A percentile compares a stretch with the other conserved stretches of the same genome.
Conservation (phyloP, 73 alveolate species). For the Symbiodinium natans region DNA sequence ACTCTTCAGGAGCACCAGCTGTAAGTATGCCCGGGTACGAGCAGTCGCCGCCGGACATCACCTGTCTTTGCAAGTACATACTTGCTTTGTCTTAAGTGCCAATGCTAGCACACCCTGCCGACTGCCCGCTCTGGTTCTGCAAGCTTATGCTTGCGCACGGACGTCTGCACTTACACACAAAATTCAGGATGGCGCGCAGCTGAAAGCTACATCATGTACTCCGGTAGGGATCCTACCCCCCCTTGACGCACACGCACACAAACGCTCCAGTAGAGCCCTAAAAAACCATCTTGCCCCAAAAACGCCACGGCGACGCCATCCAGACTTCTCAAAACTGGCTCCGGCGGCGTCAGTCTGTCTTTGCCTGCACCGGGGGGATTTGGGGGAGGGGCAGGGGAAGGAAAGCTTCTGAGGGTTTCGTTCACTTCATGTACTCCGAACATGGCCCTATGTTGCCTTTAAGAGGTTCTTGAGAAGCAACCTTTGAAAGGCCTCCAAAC, state of each 20-base stretch:
- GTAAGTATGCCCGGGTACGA: background rate
- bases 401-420: too few relatives aligned
- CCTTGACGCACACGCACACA: too few relatives aligned
- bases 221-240: too few relatives aligned
- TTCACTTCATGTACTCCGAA: too few relatives aligned
- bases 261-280: too few relatives aligned
- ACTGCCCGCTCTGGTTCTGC: background rate
- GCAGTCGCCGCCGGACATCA: background rate
- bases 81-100: background rate
- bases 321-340: background rate
- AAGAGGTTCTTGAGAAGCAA: too few relatives aligned
- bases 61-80: background rate
- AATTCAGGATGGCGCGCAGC: background rate
- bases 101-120: background rate
- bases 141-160: background rate
- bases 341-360: conserved; percentile 14
- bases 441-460: too few relatives aligned
- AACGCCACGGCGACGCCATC: too few relatives aligned
- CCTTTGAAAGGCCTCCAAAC: too few relatives aligned
- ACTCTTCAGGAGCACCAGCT: conserved; percentile 11
- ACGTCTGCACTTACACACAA: background rate
- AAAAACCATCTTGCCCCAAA: background rate
- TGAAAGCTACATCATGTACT: too few relatives aligned
- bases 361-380: background rate
- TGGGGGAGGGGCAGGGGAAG: too few relatives aligned